Conservation (phyloP, 352 stramenopile species). For the Phytophthora rubi region DNA sequence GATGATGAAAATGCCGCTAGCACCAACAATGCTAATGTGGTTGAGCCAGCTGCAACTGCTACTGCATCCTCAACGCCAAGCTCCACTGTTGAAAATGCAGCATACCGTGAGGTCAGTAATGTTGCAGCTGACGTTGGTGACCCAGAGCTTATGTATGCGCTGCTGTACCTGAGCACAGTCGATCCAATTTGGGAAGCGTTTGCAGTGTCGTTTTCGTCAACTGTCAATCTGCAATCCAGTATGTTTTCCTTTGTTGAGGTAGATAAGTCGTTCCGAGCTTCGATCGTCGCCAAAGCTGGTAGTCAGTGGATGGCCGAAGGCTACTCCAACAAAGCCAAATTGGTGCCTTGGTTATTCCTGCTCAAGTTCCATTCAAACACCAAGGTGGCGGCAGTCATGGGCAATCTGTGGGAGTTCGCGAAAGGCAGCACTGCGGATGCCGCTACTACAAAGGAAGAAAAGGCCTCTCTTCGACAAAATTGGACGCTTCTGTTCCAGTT, state of each 20-base stretch:
- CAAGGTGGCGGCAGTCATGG: constrained; percentile 71
- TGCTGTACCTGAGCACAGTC: constrained; percentile 82
- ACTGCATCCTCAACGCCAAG: constrained; percentile 19
- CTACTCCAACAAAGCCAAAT: constrained; percentile 58
- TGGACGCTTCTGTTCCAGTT: constrained; percentile 66
- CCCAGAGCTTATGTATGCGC: constrained; percentile 80
- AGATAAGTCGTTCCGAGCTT: constrained; percentile 52
- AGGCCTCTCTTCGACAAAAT: constrained; percentile 58
- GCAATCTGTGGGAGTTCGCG: constrained; percentile 71
- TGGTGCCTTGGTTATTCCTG: constrained; percentile 78
- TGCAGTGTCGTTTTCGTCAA: constrained; percentile 9
- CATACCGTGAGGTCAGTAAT: constrained; percentile 87
- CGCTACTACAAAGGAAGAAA: constrained; percentile 44
- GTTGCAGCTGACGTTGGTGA: constrained; percentile 81
- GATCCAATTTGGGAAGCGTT: constrained; percentile 70
- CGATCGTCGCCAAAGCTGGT: constrained; percentile 63
- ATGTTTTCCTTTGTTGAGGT: constrained; percentile 56
- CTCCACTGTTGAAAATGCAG: constrained; percentile 70
- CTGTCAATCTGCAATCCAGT: neutral
- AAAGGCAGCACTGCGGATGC: constrained; percentile 38
- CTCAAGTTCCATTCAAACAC: constrained; percentile 80
- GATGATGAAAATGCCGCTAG: constrained; percentile 36
- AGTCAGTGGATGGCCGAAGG: constrained; percentile 60
- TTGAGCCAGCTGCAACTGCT: neutral
- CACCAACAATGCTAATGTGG: constrained; percentile 9